Evolutionary conservation across 768 basidiomycete genomes (phyloP), one percentile per base, ranked within the genome.

Genomic region (Grammothele lineata): DNA sequence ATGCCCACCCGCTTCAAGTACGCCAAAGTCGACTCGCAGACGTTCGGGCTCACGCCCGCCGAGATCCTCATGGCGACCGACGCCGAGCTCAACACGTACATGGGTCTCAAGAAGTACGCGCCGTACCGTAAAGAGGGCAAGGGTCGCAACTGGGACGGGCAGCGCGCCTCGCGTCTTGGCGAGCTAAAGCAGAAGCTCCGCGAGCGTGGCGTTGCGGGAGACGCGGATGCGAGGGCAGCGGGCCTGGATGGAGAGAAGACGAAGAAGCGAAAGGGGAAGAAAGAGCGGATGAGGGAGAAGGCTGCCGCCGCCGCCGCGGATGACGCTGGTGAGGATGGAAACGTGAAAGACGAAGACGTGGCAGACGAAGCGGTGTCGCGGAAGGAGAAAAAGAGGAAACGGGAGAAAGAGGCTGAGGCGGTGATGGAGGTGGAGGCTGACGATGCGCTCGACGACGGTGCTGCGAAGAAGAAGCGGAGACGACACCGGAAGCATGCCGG

Each of bases 1-100:
- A 70, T 93, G 60, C 85, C 92, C 2, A 98, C 93, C 0, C 85
- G 92, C 10, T 99, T 99, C 78, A 85, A 87, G 64, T 99, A 99
- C 62, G 72, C 80, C n/a, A 73, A 82, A 35, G 79, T 87, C 26
- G 66, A 80, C 35, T 59, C 80, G 0, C 74, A 85, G 50, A 65
- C 63, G 25, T 94, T 76, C 65, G 81, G 78, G 2, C 79, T 99
- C 34, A 77, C 82, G 1, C 81, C 95, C 0, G 80, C 75, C 4
- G 94, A 99, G 58, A 90, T 98, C 53, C 74, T 99, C 21, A 76
- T 91, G 59, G 93, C 95, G 5, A 90, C 85, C 3, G 95, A 99
- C 66, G 74, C 81, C 45, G 96, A 99, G 62, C 77, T 99, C 40
- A 99, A 98, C 68, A 76, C 88, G 48, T 92, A 92, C 65, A 78